phyloP scores from a whole-genome alignment of 257 asterid genomes.

The Solanum dulcamara region DNA sequence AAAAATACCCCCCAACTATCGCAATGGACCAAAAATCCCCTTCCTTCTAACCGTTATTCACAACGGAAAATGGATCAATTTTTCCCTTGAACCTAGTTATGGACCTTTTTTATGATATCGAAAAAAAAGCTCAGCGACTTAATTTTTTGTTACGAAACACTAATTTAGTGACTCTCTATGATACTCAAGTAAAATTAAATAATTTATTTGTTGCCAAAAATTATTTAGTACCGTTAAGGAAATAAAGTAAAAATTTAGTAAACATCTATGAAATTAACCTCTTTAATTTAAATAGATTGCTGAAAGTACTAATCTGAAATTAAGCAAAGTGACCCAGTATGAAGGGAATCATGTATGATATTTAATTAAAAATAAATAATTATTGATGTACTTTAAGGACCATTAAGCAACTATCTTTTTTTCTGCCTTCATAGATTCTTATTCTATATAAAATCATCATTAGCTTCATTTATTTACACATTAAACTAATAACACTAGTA shows the following conservation, averaged over 20 bases:
- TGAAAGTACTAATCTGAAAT: not conserved
- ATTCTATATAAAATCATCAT: not conserved
- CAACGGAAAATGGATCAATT: too few relatives aligned
- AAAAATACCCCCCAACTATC: too few relatives aligned
- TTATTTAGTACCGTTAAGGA: too few relatives aligned
- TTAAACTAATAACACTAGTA: not conserved
- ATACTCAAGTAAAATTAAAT: not conserved
- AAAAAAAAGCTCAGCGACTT: too few relatives aligned
- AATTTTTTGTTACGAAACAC: not conserved
- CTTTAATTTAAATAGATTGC: not conserved
- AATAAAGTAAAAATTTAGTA: not conserved
- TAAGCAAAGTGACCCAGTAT: not conserved
- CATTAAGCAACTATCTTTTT: not conserved
- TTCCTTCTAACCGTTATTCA: too few relatives aligned
- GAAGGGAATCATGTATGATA: not conserved
- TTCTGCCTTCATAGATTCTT: not conserved
- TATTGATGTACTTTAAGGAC: conserved; percentile 6
- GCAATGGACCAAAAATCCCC: too few relatives aligned
- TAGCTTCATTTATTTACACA: not conserved
- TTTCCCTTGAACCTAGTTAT: too few relatives aligned
- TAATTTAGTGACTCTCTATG: not conserved
- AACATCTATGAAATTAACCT: not conserved
- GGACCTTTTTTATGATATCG: not conserved
- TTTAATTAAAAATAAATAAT: not conserved
- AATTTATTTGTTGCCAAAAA: not conserved